phyloP scores from a whole-genome alignment of 805 yeast species.

The Candida boidinii region DNA sequence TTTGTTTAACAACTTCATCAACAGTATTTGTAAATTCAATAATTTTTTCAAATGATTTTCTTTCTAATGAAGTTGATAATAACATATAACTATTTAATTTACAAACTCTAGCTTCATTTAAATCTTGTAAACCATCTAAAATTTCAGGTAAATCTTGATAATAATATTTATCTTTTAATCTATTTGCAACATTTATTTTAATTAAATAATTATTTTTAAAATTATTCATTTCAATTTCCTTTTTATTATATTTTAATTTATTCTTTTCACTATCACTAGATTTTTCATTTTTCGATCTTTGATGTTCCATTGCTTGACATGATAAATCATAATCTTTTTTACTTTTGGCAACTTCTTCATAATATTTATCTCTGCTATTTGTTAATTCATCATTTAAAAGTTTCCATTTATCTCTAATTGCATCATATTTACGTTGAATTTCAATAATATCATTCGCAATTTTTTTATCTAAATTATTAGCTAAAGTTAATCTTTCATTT shows the following conservation, averaged over 20 bases:
- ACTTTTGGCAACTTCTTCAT: conserved; percentile 49
- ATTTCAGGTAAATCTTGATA: conserved; percentile 91
- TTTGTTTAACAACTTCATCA: conserved; percentile 53
- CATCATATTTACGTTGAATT: conserved; percentile 44
- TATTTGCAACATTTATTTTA: conserved; percentile 74
- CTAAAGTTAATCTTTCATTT: conserved; percentile 51
- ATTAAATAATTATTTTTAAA: conserved; percentile 81
- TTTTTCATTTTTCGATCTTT: conserved; percentile 67
- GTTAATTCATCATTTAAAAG: conserved; percentile 51
- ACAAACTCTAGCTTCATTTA: conserved; percentile 71
- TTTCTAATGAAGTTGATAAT: conserved; percentile 54
- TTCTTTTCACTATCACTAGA: conserved; percentile 38
- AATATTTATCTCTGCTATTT: conserved; percentile 37
- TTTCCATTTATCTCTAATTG: conserved; percentile 46
- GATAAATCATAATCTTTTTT: conserved; percentile 75
- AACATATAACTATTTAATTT: conserved; percentile 63
- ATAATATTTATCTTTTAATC: conserved; percentile 85
- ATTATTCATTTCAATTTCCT: conserved; percentile 73
- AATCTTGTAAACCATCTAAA: conserved; percentile 74
- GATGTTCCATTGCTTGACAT: conserved; percentile 73
- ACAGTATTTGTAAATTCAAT: conserved; percentile 38
- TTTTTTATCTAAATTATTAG: conserved; percentile 49
- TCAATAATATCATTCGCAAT: conserved; percentile 53
- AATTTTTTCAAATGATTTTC: conserved; percentile 33
- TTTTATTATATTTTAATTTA: conserved; percentile 47